A percentile compares a stretch with the other conserved stretches of the same genome.
Conservation (phyloP, 2,329 filamentous ascomycete species). For the Microdochium trichocladiopsis region DNA sequence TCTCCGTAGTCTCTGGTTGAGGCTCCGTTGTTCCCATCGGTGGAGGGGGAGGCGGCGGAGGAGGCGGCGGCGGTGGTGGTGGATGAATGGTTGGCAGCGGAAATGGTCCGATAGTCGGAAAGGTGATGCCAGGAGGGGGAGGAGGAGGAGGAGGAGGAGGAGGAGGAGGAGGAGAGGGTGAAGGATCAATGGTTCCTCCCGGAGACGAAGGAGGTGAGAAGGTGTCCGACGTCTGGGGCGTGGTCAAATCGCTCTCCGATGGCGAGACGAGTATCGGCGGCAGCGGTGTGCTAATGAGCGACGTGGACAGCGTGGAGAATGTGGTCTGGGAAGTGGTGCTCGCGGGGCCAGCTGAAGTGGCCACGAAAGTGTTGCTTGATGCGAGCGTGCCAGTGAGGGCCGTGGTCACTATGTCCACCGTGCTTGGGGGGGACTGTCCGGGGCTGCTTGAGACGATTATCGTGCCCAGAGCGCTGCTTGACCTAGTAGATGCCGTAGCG, state of each 20-base stretch:
- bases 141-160: not conserved
- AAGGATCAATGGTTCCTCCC: too few species aligned
- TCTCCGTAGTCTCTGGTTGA: not conserved
- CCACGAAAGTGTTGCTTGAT: not conserved
- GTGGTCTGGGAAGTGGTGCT: not conserved
- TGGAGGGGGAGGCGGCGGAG: not conserved
- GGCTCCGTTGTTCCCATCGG: not conserved
- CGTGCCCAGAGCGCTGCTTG: not conserved
- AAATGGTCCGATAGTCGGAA: too few species aligned
- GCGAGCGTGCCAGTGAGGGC: not conserved
- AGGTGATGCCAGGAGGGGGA: not conserved
- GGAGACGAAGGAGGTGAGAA: not conserved
- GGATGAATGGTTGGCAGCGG: too few species aligned
- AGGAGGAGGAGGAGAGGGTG: not conserved
- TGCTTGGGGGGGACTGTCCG: not conserved
- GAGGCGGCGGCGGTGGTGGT: not conserved
- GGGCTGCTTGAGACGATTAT: not conserved
- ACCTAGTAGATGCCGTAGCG: too few species aligned
- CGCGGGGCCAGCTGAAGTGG: not conserved
- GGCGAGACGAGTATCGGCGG: not conserved
- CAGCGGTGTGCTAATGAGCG: too few species aligned
- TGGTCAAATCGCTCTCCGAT: not conserved
- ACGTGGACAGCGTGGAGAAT: not conserved
- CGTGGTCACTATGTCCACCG: not conserved
- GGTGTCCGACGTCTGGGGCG: not conserved